Evolutionary conservation across 305 asterid species (phyloP).

Genomic region (Fraxinus ornus): DNA sequence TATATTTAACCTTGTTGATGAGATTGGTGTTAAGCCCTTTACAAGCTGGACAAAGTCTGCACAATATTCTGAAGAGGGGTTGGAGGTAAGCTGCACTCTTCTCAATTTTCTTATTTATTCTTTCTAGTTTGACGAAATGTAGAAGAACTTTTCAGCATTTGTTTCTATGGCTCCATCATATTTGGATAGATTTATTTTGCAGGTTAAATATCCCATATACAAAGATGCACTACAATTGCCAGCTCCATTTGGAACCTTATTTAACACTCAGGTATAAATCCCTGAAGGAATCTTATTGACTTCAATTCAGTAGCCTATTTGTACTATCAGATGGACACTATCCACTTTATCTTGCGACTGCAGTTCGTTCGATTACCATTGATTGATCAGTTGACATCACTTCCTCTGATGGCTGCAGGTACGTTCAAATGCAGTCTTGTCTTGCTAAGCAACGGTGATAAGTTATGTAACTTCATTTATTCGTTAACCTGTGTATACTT

Average conservation of each 20-base stretch:
- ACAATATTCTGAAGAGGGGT: slow-evolving; percentile 54
- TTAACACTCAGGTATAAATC: slow-evolving; percentile 48
- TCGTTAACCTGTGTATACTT: slow-evolving; percentile 17
- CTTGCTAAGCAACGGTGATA: not conserved
- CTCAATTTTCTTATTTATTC: not conserved
- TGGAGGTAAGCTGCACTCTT: slow-evolving; percentile 40
- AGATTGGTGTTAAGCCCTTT: slow-evolving; percentile 58
- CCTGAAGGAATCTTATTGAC: not conserved
- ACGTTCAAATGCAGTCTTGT: slow-evolving; percentile 13
- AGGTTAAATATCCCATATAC: slow-evolving; percentile 59
- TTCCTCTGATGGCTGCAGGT: slow-evolving; percentile 70
- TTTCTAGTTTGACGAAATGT: not conserved
- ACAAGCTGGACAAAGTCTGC: slow-evolving; percentile 55
- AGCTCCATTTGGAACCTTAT: slow-evolving; percentile 56
- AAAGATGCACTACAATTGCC: slow-evolving; percentile 49
- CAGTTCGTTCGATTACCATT: slow-evolving; percentile 50
- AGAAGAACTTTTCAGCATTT: not conserved
- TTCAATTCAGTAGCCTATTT: not conserved
- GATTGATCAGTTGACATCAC: slow-evolving; percentile 49
- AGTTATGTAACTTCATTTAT: not conserved
- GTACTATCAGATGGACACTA: slow-evolving; percentile 11
- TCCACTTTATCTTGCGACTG: slow-evolving; percentile 10
- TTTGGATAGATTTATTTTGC: slow-evolving; percentile 9
- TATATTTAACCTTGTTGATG: slow-evolving; percentile 54
- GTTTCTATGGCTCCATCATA: not conserved